A percentile compares a stretch with the other conserved stretches of the same genome.
Evolutionary conservation across 2,329 filamentous ascomycete species (phyloP).

Genomic region (Canariomyces notabilis): DNA sequence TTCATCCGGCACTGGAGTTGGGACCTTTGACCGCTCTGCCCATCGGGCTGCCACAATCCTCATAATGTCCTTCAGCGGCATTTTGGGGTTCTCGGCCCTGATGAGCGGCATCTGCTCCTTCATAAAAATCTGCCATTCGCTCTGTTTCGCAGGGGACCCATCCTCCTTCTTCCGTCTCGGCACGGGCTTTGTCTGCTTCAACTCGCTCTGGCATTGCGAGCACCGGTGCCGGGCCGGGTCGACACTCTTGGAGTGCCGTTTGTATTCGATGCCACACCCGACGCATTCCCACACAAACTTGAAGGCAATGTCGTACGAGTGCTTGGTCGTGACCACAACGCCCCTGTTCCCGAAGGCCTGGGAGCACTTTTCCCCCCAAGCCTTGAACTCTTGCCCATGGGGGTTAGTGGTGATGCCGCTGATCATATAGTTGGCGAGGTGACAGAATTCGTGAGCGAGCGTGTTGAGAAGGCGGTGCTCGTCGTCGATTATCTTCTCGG

Average conservation of each 20-base stretch:
- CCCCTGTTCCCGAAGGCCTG: constrained; percentile 54
- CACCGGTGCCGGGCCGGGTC: constrained; percentile 67
- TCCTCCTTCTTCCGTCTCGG: constrained; percentile 45
- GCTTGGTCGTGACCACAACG: constrained; percentile 81
- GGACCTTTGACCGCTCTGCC: constrained; percentile 37
- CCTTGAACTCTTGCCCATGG: constrained; percentile 80
- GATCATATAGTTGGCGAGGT: constrained; percentile 88
- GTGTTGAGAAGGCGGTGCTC: constrained; percentile 78
- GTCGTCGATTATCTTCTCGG: constrained; percentile 79
- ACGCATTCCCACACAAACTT: constrained; percentile 84
- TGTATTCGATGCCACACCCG: constrained; percentile 65
- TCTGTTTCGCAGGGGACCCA: constrained; percentile 26
- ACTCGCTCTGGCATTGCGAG: constrained; percentile 63
- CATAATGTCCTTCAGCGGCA: constrained; percentile 65
- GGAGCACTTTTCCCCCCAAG: constrained; percentile 57
- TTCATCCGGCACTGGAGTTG: constrained; percentile 13
- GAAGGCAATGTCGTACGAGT: constrained; percentile 84
- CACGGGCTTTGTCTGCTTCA: constrained; percentile 75
- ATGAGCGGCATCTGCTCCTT: constrained; percentile 63
- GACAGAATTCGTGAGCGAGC: constrained; percentile 94
- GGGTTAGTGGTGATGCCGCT: constrained; percentile 68
- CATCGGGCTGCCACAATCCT: constrained; percentile 60
- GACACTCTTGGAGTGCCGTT: constrained; percentile 82
- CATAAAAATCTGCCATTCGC: constrained; percentile 50
- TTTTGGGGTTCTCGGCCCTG: constrained; percentile 50